Evolutionary conservation across 495 filamentous ascomycete genomes (phyloP), one percentile per base, ranked within the genome.

Genomic region (Xylaria bambusicola): DNA sequence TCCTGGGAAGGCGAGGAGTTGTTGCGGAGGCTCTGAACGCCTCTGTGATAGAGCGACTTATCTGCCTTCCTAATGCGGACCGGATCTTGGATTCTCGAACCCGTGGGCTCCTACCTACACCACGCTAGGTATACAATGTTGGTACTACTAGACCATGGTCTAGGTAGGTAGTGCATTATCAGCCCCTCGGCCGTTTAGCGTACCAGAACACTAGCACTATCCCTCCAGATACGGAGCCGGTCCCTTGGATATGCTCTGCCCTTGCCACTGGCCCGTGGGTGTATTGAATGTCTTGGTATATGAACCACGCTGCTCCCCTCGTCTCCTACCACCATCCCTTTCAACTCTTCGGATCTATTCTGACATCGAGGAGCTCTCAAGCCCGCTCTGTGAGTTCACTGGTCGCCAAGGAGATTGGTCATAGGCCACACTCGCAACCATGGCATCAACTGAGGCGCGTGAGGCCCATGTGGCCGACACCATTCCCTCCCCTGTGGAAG

Each of bases 391-490:
- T n/a, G 40, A 52, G 49, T 27, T 40, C 35, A 47, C 35, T 21
- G 38, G 38, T 29, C 38, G 49, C 24, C n/a, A 48, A 40, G 31
- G 26, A 31, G 46, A 35, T 35, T 44, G 35, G 56, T 33, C 33
- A 20, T 45, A 27, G 12, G 56, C 33, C 26, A 51, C 35, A 26
- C 20, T 35, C 38, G 20, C 44, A 38, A 42, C 44, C 31, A 70
- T 68, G 67, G 58, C 62, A 47, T 70, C 65, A 52, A 64, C 62
- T 18, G 52, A 66, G 48, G 52, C 21, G 45, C 65, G 35, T 20
- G 51, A 45, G 60, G 56, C 55, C 45, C 38, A 63, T 50, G 56
- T 53, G 45, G 54, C 51, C 62, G 67, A 69, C 27, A 58, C 10
- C n/a, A 29, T 52, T 17, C 38, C 65, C 20, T n/a, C 55, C 12